Base-by-base conservation (phyloP, 306 rosid genomes). In the Inga laurina region DNA sequence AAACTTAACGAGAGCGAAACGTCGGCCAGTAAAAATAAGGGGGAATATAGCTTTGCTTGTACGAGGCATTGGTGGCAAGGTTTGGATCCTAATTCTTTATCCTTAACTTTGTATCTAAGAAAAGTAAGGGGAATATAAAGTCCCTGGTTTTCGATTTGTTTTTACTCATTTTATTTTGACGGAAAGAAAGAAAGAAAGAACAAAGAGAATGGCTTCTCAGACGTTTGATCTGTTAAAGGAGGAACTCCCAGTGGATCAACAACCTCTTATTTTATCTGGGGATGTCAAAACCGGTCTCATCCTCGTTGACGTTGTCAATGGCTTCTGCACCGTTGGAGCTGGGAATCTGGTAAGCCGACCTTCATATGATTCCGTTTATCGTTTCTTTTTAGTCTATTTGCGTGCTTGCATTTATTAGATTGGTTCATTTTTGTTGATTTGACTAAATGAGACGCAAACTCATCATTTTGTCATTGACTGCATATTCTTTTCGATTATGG, bases 241-340 rank as follows among this genome's bases (percentile, higher is more conserved):
- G 72, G 87, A 90, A 79, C 92, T 96, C 30, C 97, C 97, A 0
- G 85, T 93, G 12, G 82, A 83, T 10, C 92, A 91, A 64, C 88
- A 92, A n/a, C 71, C 93, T 19, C 85, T 96, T 52, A 43, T 72
- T 4, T 76, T 95, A 44, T 86, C 96, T 37, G 84, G 64, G 5
- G 85, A 90, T 49, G 56, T 79, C 84, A 84, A 82, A 77, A 93
- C 93, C 2, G 97, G 96, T 19, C 97, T 93, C 79, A 94, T 93
- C 78, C 91, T 95, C 72, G 94, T 95, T 79, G 98, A 93, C 85
- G 3, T 95, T 48, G 89, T 95, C 59, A 95, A 93, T 72, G 98
- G 98, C 84, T 95, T 95, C 89, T 93, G 98, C 77, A 92, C 96
- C 70, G 97, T 93, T 65, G 99, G 99, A 10, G 92, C 96, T 72